These are phyloP conservation scores for Afroboletus lepidellus DNA, from an alignment of 1,284 basidiomycete genomes.

Conservation along the genomic window DNA sequence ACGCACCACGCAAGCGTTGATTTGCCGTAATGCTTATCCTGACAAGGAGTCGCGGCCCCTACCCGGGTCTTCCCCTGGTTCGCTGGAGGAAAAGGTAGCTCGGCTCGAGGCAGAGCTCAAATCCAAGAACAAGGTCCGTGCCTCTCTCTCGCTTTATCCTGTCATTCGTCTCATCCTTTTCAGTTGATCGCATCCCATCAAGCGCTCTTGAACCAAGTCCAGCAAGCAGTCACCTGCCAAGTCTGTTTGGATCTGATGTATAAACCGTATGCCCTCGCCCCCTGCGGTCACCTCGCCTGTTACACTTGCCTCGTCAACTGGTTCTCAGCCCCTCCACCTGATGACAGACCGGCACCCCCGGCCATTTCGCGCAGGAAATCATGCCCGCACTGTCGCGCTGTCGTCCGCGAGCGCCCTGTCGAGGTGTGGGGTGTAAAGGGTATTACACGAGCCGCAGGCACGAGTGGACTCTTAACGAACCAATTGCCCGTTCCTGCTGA, in stretches of 20 bases:
- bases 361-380: slow-evolving; percentile 53
- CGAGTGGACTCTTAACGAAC: slow-evolving; percentile 50
- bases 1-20: slow-evolving; percentile 1
- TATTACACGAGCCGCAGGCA: slow-evolving; percentile 52
- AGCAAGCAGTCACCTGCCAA: slow-evolving; percentile 68
- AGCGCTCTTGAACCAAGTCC: slow-evolving; percentile 46
- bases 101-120: slow-evolving; percentile 44
- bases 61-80: slow-evolving; percentile 9
- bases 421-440: slow-evolving; percentile 73
- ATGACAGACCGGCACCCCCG: slow-evolving; percentile 23
- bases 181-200: slow-evolving; percentile 52
- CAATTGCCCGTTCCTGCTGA: slow-evolving; percentile 15
- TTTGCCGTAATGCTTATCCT: slow-evolving; percentile 9
- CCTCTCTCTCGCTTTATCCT: not conserved
- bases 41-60: not conserved
- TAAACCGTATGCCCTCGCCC: slow-evolving; percentile 65
- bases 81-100: slow-evolving; percentile 36
- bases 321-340: slow-evolving; percentile 53
- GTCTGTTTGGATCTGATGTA: slow-evolving; percentile 72
- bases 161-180: slow-evolving; percentile 2
- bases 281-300: slow-evolving; percentile 75
- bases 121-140: slow-evolving; percentile 40
- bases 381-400: slow-evolving; percentile 71
- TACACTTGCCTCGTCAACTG: slow-evolving; percentile 69
- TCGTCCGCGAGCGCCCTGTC: slow-evolving; percentile 58